A percentile compares a stretch with the other conserved stretches of the same genome.
phyloP scores from a whole-genome alignment of 371 early-diverging fungal species.

The Encephalitozoon intestinalis region DNA sequence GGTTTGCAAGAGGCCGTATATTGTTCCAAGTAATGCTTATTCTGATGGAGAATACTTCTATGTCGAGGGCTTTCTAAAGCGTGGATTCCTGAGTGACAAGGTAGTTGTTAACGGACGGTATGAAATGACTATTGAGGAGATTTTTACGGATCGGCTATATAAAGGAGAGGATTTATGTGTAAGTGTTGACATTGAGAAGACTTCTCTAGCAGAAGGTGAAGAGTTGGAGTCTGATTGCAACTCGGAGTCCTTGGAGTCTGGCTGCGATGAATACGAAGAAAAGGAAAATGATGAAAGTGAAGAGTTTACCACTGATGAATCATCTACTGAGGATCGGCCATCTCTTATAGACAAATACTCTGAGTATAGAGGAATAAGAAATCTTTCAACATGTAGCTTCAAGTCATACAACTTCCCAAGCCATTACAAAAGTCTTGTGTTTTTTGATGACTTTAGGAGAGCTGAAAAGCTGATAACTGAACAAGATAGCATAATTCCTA shows the following conservation, averaged over 20 bases:
- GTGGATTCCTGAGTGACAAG: slow-evolving; percentile 47
- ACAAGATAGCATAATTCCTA: slow-evolving; percentile 11
- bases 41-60: background rate
- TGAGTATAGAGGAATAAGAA: slow-evolving; percentile 47
- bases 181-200: background rate
- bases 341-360: slow-evolving; percentile 45
- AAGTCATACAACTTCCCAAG: slow-evolving; percentile 37
- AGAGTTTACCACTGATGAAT: background rate
- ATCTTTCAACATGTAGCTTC: slow-evolving; percentile 39
- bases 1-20: slow-evolving; percentile 48
- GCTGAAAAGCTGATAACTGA: slow-evolving; percentile 28
- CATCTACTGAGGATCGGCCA: slow-evolving; percentile 5
- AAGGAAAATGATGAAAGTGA: slow-evolving; percentile 15
- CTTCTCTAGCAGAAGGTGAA: background rate
- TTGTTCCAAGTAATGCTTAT: slow-evolving; percentile 35
- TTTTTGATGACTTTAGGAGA: slow-evolving; percentile 39
- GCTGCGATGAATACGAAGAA: background rate
- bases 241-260: background rate
- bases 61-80: slow-evolving; percentile 53
- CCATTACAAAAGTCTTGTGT: slow-evolving; percentile 50
- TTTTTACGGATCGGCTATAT: background rate
- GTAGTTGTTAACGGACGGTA: slow-evolving; percentile 55
- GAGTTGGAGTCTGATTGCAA: slow-evolving; percentile 19
- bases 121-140: slow-evolving; percentile 20
- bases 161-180: background rate